phyloP scores from a whole-genome alignment of 192 early-diverging fungal genomes.

The Anaeromyces robustus region DNA sequence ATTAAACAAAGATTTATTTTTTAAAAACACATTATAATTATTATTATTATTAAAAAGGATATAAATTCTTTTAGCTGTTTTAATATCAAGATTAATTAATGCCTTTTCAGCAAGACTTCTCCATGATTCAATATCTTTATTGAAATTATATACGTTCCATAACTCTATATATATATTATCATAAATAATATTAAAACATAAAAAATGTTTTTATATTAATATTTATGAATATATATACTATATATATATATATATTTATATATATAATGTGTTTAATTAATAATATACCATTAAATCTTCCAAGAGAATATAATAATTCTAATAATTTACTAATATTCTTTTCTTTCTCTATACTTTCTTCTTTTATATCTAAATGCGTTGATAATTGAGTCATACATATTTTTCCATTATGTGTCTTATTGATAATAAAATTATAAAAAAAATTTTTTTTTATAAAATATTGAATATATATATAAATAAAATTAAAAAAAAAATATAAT shows the following conservation, averaged over 20 bases:
- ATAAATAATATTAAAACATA: too few relatives aligned
- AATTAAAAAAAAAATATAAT: too few relatives aligned
- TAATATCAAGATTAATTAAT: conserved; percentile 19
- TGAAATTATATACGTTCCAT: background rate
- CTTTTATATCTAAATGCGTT: conserved; percentile 14
- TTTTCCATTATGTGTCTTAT: conserved; percentile 23
- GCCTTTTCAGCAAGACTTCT: conserved; percentile 23
- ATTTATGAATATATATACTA: too few relatives aligned
- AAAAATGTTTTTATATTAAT: too few relatives aligned
- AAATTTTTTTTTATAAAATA: too few relatives aligned
- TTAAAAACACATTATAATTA: too few relatives aligned
- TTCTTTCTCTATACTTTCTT: conserved; percentile 10
- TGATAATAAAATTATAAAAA: background rate
- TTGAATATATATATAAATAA: too few relatives aligned
- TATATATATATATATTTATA: too few relatives aligned
- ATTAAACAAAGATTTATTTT: too few relatives aligned
- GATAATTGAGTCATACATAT: conserved; percentile 11
- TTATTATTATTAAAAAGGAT: background rate
- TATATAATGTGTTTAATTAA: too few relatives aligned
- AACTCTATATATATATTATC: too few relatives aligned
- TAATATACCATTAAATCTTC: conserved; percentile 16
- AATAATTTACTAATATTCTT: conserved; percentile 23
- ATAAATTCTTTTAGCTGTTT: conserved; percentile 27
- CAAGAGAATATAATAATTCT: conserved; percentile 21
- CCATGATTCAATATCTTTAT: conserved; percentile 16